Base-by-base conservation (phyloP, 2,329 filamentous ascomycete species). In the Arthrobotrys entomopaga region DNA sequence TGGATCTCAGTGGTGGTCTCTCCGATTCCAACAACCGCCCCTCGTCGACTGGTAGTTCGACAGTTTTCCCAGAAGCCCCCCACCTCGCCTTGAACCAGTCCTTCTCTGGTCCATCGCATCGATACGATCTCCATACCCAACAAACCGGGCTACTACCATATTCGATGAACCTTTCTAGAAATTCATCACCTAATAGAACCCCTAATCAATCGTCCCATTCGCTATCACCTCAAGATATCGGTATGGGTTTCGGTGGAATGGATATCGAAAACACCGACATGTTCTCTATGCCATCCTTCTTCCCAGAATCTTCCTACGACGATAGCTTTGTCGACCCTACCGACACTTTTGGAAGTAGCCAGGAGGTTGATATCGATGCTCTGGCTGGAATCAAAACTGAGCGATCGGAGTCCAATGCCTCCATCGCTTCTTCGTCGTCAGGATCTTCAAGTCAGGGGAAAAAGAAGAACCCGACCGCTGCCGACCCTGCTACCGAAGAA, bases 111-210 rank as follows among this genome's bases (percentile, higher is more conserved):
- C 94, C 95, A 7, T 97, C 92, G 82, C 93, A 97, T 83, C 92
- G 96, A 82, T 98, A 98, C 85, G 91, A 93, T 79, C 89, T 92
- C 80, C 96, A 97, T 84, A 91, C 92, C 83, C 95, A 99, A 81
- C 93, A 97, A 84, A 97, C 95, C 2, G 93, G 93, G 76, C 89
- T 97, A 29, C 92, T 95, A 0, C 90, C 92, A 0, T 93, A 93
- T 76, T 93, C 92, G 60, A 84, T 95, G 76, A 91, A 88, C 56
- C 42, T 46, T 15, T 46, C 42, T 46, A 13, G 42, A 46, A 46
- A 46, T 46, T 66, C 69, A 8, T 66, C 69, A 3, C 69, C 91
- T 40, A 87, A 95, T 79, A 93, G 91, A 81, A 86, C 90, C 80
- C 83, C 82, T 76, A 86, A 82, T 40, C 69, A 73, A 43, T 56